Percentiles rank a stretch among this genome's conserved stretches.
These are phyloP conservation scores for Mycena galericulata DNA, from an alignment of 768 basidiomycete genomes.

Conservation along the genomic window DNA sequence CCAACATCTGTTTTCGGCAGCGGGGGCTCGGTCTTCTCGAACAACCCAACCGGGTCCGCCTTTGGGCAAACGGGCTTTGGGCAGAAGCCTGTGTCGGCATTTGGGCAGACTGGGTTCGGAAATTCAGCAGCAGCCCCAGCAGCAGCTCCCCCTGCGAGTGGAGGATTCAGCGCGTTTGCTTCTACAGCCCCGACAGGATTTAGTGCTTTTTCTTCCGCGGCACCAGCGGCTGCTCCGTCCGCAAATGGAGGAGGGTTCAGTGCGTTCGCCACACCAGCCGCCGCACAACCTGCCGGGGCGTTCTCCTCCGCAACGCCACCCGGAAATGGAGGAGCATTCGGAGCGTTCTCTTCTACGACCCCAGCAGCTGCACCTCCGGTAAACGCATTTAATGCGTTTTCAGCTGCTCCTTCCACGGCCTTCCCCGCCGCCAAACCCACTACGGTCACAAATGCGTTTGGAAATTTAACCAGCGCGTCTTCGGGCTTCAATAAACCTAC, in stretches of 20 bases:
- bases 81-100: conserved; percentile 25
- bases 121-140: conserved; percentile 37
- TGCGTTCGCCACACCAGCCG: too few relatives aligned
- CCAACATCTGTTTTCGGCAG: conserved; percentile 54
- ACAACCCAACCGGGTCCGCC: conserved; percentile 27
- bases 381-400: background rate
- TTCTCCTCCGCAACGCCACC: too few relatives aligned
- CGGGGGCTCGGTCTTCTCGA: conserved; percentile 34
- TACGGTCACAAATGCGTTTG: conserved; percentile 1
- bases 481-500: conserved; percentile 7
- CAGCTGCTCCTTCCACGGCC: conserved; percentile 32
- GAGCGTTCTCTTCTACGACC: too few relatives aligned
- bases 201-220: conserved; percentile 1
- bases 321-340: too few relatives aligned
- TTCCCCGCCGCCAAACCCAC: conserved; percentile 46
- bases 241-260: too few relatives aligned
- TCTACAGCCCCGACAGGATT: background rate
- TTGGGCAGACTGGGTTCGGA: background rate
- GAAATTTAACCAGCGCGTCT: background rate
- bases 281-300: too few relatives aligned
- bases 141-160: conserved; percentile 41
- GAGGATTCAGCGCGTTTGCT: conserved; percentile 2
- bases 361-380: too few relatives aligned
- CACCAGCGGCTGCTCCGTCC: conserved; percentile 2
- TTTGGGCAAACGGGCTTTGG: conserved; percentile 43